Conservation (phyloP, 1,284 basidiomycete species). For the Takashimella tepidaria region DNA sequence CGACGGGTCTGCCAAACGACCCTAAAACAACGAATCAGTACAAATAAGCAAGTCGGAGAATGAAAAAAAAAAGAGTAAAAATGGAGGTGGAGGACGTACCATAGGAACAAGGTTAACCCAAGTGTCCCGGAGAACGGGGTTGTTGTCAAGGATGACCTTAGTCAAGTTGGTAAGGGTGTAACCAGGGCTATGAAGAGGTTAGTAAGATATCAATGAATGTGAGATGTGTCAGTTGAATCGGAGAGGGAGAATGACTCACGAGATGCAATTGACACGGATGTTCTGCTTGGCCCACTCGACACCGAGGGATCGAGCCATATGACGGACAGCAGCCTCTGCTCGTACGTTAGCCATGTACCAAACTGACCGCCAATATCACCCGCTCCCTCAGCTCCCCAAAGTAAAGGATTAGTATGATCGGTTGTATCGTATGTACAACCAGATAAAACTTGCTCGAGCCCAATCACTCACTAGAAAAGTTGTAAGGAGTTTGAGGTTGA, state of each 20-base stretch:
- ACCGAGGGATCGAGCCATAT: constrained; percentile 53
- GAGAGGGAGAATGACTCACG: constrained; percentile 16
- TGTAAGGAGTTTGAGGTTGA: constrained; percentile 90
- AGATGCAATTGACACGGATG: constrained; percentile 52
- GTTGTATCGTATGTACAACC: no score
- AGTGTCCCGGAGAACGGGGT: constrained; percentile 66
- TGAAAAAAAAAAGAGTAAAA: not conserved
- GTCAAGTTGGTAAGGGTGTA: constrained; percentile 89
- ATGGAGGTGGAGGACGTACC: constrained; percentile 56
- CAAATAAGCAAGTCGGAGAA: constrained; percentile 9
- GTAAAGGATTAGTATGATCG: no score
- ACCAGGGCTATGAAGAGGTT: constrained; percentile 57
- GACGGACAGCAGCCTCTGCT: constrained; percentile 48
- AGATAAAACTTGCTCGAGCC: no score
- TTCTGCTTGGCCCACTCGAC: constrained; percentile 54
- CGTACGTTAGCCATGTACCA: constrained; percentile 6
- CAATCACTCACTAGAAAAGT: constrained; percentile 65
- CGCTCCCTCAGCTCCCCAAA: no score
- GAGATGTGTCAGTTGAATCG: not conserved
- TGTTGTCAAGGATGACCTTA: constrained; percentile 65
- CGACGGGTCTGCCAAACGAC: constrained; percentile 49
- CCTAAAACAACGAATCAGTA: constrained; percentile 15
- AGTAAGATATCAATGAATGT: not conserved
- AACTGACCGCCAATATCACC: no score
- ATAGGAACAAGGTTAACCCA: constrained; percentile 90